phyloP scores from a whole-genome alignment of 805 yeast species.

The Myxozyma sirexii region DNA sequence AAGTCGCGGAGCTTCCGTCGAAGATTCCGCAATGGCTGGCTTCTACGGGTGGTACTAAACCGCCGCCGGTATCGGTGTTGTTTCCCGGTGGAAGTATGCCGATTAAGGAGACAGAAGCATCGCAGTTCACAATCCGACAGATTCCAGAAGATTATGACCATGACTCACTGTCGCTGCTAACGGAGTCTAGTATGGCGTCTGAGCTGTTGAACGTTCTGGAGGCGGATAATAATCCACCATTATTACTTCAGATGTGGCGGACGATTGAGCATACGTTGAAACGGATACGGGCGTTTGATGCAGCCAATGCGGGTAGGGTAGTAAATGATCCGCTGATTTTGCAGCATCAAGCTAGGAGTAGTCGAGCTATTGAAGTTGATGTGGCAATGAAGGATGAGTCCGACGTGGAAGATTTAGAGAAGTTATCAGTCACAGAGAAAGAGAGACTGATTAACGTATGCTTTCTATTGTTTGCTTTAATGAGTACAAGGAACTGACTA shows the following conservation, averaged over 20 bases:
- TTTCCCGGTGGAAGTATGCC: conserved; percentile 5
- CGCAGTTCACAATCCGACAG: conserved; percentile 13
- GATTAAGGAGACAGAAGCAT: not conserved
- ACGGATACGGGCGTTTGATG: conserved; percentile 16
- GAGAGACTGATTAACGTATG: conserved; percentile 2
- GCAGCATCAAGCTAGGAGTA: not conserved
- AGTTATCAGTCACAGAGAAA: not conserved
- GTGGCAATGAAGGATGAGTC: not conserved
- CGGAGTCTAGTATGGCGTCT: conserved; percentile 14
- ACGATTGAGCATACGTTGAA: conserved; percentile 13
- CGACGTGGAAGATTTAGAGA: not conserved
- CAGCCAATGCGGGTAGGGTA: not conserved
- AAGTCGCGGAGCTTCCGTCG: conserved; percentile 14
- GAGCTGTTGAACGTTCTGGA: conserved; percentile 23
- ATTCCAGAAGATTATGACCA: conserved; percentile 10
- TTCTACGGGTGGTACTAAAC: not conserved
- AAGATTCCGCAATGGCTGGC: conserved; percentile 24
- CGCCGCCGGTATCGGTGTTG: conserved; percentile 22
- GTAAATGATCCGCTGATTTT: not conserved
- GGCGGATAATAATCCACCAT: conserved; percentile 17
- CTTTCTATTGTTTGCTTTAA: no score
- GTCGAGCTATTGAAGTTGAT: not conserved
- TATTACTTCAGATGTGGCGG: conserved; percentile 7
- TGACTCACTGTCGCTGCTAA: conserved; percentile 4
- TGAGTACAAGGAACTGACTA: not conserved